Percentiles rank a stretch among this genome's conserved stretches.
phyloP scores from a whole-genome alignment of 1,284 basidiomycete genomes.

The Neonothopanus nambi region DNA sequence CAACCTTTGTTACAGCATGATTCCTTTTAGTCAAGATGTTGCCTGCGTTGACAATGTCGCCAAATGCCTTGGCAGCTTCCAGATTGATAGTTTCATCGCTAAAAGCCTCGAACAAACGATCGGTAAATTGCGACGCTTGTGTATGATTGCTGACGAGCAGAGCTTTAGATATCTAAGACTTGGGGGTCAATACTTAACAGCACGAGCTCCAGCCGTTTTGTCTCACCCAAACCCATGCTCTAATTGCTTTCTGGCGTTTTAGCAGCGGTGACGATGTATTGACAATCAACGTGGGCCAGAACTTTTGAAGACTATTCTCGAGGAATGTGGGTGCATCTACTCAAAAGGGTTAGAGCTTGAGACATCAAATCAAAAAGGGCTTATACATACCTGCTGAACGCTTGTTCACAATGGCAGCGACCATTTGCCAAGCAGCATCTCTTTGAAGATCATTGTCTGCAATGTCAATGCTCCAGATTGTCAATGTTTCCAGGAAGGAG shows the following conservation, averaged over 20 bases:
- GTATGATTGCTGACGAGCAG: constrained; percentile 77
- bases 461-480: constrained; percentile 58
- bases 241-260: constrained; percentile 54
- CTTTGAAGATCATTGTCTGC: constrained; percentile 59
- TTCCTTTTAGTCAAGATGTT: constrained; percentile 74
- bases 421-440: constrained; percentile 57
- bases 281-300: constrained; percentile 50
- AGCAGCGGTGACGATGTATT: constrained; percentile 29
- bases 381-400: constrained; percentile 53
- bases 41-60: constrained; percentile 61
- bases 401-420: constrained; percentile 79
- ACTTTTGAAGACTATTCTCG: constrained; percentile 38
- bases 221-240: constrained; percentile 72
- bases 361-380: constrained; percentile 1
- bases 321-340: constrained; percentile 53
- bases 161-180: constrained; percentile 71
- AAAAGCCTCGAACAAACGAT: constrained; percentile 71
- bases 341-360: not conserved
- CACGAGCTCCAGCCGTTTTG: not conserved
- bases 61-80: constrained; percentile 75
- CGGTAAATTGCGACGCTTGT: constrained; percentile 55
- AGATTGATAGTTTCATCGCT: constrained; percentile 58
- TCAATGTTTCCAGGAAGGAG: constrained; percentile 51
- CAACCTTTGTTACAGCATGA: constrained; percentile 69
- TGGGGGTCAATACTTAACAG: not conserved